These are phyloP conservation scores for Euphorbia schlechtendalii DNA, from an alignment of 441 rosid genomes.

Conservation along the genomic window DNA sequence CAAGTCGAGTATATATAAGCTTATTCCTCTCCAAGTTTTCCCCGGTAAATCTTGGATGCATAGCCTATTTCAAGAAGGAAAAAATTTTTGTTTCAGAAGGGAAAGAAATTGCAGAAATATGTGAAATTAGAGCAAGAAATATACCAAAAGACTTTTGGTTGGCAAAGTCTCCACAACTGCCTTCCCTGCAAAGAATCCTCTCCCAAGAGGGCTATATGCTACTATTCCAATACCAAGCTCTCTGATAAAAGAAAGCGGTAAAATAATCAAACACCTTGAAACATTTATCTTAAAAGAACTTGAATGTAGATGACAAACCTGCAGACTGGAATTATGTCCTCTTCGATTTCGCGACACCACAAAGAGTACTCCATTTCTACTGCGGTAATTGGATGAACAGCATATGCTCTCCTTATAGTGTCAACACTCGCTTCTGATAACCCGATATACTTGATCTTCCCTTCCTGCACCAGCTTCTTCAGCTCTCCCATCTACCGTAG, in stretches of 20 bases:
- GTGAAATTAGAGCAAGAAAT: neutral
- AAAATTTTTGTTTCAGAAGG: neutral
- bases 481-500: constrained; percentile 40
- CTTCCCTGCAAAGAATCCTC: constrained; percentile 47
- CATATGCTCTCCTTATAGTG: constrained; percentile 46
- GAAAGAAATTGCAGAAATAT: neutral
- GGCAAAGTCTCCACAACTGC: constrained; percentile 37
- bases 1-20: constrained; percentile 21
- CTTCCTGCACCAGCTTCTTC: constrained; percentile 46
- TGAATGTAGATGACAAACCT: constrained; percentile 23
- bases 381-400: constrained; percentile 47
- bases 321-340: constrained; percentile 43
- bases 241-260: constrained; percentile 15
- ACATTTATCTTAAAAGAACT: neutral
- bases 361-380: constrained; percentile 49
- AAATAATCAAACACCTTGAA: neutral
- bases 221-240: constrained; percentile 47
- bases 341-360: constrained; percentile 48
- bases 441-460: constrained; percentile 42
- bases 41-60: constrained; percentile 38
- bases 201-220: constrained; percentile 49
- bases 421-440: constrained; percentile 43
- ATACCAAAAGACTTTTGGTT: constrained; percentile 30
- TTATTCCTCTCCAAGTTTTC: constrained; percentile 47
- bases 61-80: neutral